Base-by-base conservation (phyloP, 345 rosid genomes). In the Salix brachista region DNA sequence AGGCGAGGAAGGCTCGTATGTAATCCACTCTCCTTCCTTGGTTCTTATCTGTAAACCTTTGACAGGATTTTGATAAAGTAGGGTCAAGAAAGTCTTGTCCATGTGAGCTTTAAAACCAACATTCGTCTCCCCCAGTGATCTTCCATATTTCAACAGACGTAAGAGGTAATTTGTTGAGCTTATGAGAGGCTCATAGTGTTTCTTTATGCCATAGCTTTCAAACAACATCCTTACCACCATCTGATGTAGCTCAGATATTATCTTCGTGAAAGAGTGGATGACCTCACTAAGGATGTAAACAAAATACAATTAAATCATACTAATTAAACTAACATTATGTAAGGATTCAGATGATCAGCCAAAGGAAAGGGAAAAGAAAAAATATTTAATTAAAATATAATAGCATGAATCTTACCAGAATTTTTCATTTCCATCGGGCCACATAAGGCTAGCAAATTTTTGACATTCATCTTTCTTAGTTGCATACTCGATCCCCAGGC, bases 51-150 rank as follows among this genome's bases (percentile, higher is more conserved):
- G 82, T 75, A 91, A 72, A 50, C 96, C 91, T 0, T 52, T 85
- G 54, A 91, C 88, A 28, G 88, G 86, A 79, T 88, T 87, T 65
- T 89, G 92, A 73, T 88, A 91, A 73, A 89, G 89, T 14, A 91
- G 86, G 44, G 91, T 82, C 67, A 90, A 50, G 77, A 91, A 85
- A 76, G 85, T 88, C 81, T 88, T 90, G 83, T 90, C 96, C 14
- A 91, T 88, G 9, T 91, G 96, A 67, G 84, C 84, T 37, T 79
- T 79, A 67, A 88, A 87, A 17, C 83, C 88, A 25, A 78, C 71
- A 75, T 88, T 88, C 6, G 82, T 86, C 17, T 84, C 87, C 18
- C 85, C 91, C 34, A 83, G 75, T 0, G 84, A 80, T 77, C 75
- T 84, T 18, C 70, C 79, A 78, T 91, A 91, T 67, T 80, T 85